Evolutionary conservation across 176 grass and related monocot species (phyloP).

Genomic region (Panicum miliaceum): DNA sequence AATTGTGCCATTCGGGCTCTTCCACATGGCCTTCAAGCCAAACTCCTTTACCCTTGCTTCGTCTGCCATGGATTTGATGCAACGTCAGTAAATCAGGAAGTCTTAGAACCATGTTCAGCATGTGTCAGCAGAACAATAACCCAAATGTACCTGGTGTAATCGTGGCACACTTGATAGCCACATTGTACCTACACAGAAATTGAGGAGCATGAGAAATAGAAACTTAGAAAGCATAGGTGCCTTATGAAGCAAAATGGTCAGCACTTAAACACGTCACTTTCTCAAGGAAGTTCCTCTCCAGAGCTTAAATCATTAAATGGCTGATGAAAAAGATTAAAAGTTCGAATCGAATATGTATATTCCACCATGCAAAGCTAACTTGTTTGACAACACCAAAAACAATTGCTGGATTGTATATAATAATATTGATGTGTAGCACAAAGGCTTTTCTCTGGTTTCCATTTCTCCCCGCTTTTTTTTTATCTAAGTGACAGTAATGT

Average conservation of each 20-base stretch:
- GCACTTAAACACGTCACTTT: not conserved
- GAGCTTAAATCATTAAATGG: not conserved
- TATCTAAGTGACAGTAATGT: not conserved
- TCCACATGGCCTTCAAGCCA: slow-evolving; percentile 74
- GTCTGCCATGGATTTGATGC: slow-evolving; percentile 46
- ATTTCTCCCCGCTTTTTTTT: not conserved
- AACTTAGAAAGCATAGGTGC: not conserved
- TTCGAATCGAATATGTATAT: not conserved
- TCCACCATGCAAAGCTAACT: not conserved
- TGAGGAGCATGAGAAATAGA: not conserved
- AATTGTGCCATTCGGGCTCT: slow-evolving; percentile 80
- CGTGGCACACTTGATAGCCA: slow-evolving; percentile 87
- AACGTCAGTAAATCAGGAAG: slow-evolving; percentile 3
- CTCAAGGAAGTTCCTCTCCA: not conserved
- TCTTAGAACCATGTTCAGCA: not conserved
- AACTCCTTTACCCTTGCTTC: slow-evolving; percentile 74
- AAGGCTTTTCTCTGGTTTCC: not conserved
- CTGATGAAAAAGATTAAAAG: not conserved
- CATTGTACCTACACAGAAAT: slow-evolving; percentile 65
- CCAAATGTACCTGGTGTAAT: slow-evolving; percentile 72
- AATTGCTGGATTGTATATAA: not conserved
- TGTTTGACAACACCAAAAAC: not conserved
- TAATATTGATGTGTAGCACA: not conserved
- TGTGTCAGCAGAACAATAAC: not conserved
- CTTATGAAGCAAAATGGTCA: not conserved